Percentiles rank a stretch among this genome's conserved stretches.
These are phyloP conservation scores for Zymoseptoria ardabiliae DNA, from an alignment of 2,329 filamentous ascomycete genomes.

Conservation along the genomic window DNA sequence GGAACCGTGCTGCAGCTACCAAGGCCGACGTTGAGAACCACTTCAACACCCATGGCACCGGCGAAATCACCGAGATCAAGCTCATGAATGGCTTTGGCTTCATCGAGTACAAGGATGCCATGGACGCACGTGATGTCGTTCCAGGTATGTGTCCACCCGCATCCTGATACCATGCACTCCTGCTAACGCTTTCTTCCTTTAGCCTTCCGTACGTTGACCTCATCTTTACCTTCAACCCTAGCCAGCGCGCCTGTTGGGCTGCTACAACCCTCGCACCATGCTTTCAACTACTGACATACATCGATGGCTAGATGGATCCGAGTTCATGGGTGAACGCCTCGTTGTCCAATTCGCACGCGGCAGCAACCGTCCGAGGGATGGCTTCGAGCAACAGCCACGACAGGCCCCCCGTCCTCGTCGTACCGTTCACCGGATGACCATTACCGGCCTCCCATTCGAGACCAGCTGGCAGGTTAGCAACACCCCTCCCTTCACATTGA, in stretches of 20 bases:
- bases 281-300: conserved; percentile 26
- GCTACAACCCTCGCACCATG: conserved; percentile 11
- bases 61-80: conserved; percentile 98
- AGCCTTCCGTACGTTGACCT: conserved; percentile 49
- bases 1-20: conserved; percentile 60
- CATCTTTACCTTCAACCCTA: neutral
- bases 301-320: conserved; percentile 69
- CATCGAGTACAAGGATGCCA: conserved; percentile 97
- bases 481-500: conserved; percentile 14
- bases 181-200: conserved; percentile 14
- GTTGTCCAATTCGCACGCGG: conserved; percentile 98
- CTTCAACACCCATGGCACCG: conserved; percentile 91
- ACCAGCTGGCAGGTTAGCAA: conserved; percentile 99
- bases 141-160: conserved; percentile 57
- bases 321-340: conserved; percentile 95
- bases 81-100: conserved; percentile 99
- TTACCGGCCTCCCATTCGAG: conserved; percentile 91
- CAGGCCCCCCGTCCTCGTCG: conserved; percentile 75
- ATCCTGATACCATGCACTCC: conserved; percentile 13
- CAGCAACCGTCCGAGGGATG: conserved; percentile 58
- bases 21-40: conserved; percentile 95
- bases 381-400: conserved; percentile 56
- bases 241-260: conserved; percentile 9
- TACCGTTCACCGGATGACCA: conserved; percentile 94
- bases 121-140: conserved; percentile 97